Evolutionary conservation across 2,329 filamentous ascomycete genomes (phyloP), one percentile per base, ranked within the genome.

Genomic region (Cercospora berteroae): DNA sequence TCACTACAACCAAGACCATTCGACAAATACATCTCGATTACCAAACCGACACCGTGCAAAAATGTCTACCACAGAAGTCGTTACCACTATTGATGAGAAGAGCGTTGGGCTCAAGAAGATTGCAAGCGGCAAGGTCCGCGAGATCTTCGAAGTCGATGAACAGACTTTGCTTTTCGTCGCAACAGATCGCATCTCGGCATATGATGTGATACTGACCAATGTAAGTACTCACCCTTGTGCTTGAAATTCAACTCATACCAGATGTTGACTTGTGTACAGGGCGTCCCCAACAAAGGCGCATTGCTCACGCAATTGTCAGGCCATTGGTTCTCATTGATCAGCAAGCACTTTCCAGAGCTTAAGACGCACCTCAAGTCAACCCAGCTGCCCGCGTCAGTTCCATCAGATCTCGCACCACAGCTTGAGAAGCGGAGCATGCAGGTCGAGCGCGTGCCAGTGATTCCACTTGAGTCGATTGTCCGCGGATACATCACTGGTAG

Each of bases 171-270:
- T 96, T 65, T 94, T 97, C 77, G 88, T 94, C 64, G 90, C 92
- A 25, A 91, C 92, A 13, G 94, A 97, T 82, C 90, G 95, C 72
- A 95, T 97, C 79, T 97, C 93, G 25, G 95, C 95, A 65, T 98
- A 94, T 83, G 94, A 98, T 85, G 93, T 96, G 74, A 88, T 96
- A 74, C 89, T 96, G 85, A 82, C 87, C 74, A 97, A 95, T 81
- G 88, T 89, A 78, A 76, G 80, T 71, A 6, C 8, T 33, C 3
- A 1, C 9, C 7, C 13, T 29, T 8, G 23, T 27, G n/a, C 5
- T n/a, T 5, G 3, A 13, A 64, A 9, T 27, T 16, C 20, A 31
- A 29, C 2, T 20, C 5, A 5, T 12, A 27, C 29, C 12, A 48
- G 20, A 31, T 27, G 16, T 7, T 36, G 13, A 36, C 25, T 31